Percentiles rank a stretch among this genome's conserved stretches.
Conservation (phyloP, 1,139 yeast genomes). For the Kodamaea sp. region DNA sequence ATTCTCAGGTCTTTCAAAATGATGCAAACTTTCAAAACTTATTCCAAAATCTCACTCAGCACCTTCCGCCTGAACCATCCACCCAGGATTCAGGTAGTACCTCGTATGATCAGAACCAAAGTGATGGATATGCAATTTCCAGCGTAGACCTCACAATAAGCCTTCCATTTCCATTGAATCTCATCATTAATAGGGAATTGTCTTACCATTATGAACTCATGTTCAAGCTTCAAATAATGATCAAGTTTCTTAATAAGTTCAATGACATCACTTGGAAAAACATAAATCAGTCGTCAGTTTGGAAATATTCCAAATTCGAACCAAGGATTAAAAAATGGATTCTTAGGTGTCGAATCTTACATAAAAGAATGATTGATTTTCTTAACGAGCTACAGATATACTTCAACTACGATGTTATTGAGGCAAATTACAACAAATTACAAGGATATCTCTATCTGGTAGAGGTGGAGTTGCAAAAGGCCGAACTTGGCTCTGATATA, state of each 20-base stretch:
- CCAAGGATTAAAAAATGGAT: constrained; percentile 56
- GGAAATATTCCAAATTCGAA: constrained; percentile 56
- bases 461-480: constrained; percentile 16
- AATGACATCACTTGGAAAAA: constrained; percentile 75
- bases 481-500: constrained; percentile 15
- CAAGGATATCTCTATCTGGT: constrained; percentile 23
- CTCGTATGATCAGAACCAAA: constrained; percentile 48
- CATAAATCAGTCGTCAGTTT: constrained; percentile 62
- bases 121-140: constrained; percentile 35
- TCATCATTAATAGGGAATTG: constrained; percentile 69
- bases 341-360: constrained; percentile 54
- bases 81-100: constrained; percentile 14
- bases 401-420: constrained; percentile 62
- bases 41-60: constrained; percentile 25
- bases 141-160: constrained; percentile 63
- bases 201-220: constrained; percentile 78
- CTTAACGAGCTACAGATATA: constrained; percentile 57
- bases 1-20: constrained; percentile 46
- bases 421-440: constrained; percentile 52
- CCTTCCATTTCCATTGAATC: constrained; percentile 84
- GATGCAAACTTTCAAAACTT: constrained; percentile 38
- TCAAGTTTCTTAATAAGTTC: constrained; percentile 61
- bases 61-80: constrained; percentile 2
- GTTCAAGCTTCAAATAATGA: constrained; percentile 67
- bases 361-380: constrained; percentile 64